Conservation (phyloP, 805 yeast species). For the Grigorovia yakushimaensis region DNA sequence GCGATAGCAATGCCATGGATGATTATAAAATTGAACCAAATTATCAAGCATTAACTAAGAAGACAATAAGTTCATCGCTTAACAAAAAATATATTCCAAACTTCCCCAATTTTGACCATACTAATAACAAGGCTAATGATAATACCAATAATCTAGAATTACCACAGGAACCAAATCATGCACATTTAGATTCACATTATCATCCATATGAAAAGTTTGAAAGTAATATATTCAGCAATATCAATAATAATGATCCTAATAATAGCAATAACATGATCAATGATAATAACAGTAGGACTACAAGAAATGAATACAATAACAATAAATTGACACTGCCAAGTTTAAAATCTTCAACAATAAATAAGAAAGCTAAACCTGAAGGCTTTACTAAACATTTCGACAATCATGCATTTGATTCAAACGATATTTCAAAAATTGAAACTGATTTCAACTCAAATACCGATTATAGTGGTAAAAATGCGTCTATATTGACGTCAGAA, state of each 20-base stretch:
- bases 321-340: too few species aligned
- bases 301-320: not conserved
- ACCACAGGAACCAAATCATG: constrained; percentile 4
- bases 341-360: too few species aligned
- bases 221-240: not conserved
- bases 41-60: not conserved
- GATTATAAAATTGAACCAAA: not conserved
- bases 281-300: not conserved
- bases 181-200: constrained; percentile 10
- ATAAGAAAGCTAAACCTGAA: too few species aligned
- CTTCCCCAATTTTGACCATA: not conserved
- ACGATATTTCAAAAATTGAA: too few species aligned
- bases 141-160: not conserved
- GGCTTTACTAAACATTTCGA: too few species aligned
- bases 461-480: too few species aligned
- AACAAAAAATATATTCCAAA: not conserved
- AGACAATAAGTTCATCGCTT: not conserved
- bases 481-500: too few species aligned
- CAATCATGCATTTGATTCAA: too few species aligned
- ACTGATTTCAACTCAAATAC: too few species aligned
- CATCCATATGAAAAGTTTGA: constrained; percentile 5
- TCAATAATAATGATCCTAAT: not conserved
- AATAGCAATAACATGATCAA: constrained; percentile 1
- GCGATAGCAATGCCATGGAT: not conserved
- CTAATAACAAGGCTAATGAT: not conserved